Conservation (phyloP, 495 filamentous ascomycete species). For the Xylaria palmicola region DNA sequence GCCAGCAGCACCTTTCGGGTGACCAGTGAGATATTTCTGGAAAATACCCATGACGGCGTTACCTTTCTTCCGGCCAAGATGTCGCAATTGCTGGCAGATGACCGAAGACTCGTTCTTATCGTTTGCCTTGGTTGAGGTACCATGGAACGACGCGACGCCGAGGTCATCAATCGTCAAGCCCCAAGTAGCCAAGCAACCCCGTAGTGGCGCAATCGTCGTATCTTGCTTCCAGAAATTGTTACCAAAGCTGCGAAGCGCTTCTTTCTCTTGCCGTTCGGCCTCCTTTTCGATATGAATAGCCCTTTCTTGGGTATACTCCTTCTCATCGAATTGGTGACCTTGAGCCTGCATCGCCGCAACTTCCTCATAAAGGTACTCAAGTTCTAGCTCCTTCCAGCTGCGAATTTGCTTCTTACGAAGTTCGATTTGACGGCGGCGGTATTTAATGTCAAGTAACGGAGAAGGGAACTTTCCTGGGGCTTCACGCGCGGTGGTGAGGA, state of each 20-base stretch:
- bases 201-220: slow-evolving; percentile 86
- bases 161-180: slow-evolving; percentile 97
- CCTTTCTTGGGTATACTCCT: slow-evolving; percentile 83
- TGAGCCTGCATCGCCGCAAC: slow-evolving; percentile 86
- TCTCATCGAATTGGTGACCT: slow-evolving; percentile 66
- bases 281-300: slow-evolving; percentile 86
- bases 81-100: slow-evolving; percentile 92
- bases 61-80: slow-evolving; percentile 92
- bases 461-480: slow-evolving; percentile 87
- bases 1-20: slow-evolving; percentile 98
- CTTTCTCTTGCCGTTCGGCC: slow-evolving; percentile 84
- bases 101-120: slow-evolving; percentile 99
- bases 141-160: slow-evolving; percentile 94
- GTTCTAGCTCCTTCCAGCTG: slow-evolving; percentile 92
- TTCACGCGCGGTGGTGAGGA: slow-evolving; percentile 96
- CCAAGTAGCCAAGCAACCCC: slow-evolving; percentile 95
- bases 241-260: slow-evolving; percentile 84
- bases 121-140: slow-evolving; percentile 96
- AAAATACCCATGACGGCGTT: slow-evolving; percentile 97
- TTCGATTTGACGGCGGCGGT: slow-evolving; percentile 91
- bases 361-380: slow-evolving; percentile 90
- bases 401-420: slow-evolving; percentile 88
- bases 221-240: slow-evolving; percentile 99
- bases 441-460: slow-evolving; percentile 93
- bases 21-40: slow-evolving; percentile 98